These are phyloP conservation scores for Themeda triandra DNA, from an alignment of 176 grass and related monocot genomes.

Conservation along the genomic window DNA sequence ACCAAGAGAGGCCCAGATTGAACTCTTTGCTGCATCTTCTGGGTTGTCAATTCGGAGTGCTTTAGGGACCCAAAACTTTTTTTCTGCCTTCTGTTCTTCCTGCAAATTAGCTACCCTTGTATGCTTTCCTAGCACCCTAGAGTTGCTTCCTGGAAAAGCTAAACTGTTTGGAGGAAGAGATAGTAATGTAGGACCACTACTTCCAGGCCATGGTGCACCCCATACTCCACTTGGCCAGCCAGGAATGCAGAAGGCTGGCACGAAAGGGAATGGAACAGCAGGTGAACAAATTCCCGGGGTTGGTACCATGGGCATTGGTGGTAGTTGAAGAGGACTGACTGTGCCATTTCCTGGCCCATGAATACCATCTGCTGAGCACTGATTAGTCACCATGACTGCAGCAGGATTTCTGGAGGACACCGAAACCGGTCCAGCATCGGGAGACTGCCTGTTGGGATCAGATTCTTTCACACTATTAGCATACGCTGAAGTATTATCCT, in stretches of 20 bases:
- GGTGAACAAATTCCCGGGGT: constrained; percentile 31
- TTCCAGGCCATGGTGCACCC: constrained; percentile 44
- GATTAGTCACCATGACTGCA: constrained; percentile 34
- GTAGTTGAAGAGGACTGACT: neutral
- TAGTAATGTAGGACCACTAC: neutral
- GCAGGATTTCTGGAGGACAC: constrained; percentile 46
- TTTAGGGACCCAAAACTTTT: constrained; percentile 70
- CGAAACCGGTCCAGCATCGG: constrained; percentile 42
- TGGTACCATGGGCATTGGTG: constrained; percentile 2
- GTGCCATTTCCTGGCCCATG: constrained; percentile 17
- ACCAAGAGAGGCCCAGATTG: constrained; percentile 66
- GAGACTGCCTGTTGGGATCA: constrained; percentile 32
- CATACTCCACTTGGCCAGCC: constrained; percentile 58
- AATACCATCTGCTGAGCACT: constrained; percentile 17
- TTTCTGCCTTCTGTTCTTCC: constrained; percentile 42
- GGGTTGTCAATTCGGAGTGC: constrained; percentile 59
- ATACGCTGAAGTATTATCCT: constrained; percentile 34
- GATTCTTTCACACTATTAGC: constrained; percentile 28
- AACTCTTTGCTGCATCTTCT: constrained; percentile 70
- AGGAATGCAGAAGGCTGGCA: constrained; percentile 43
- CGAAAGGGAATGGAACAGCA: constrained; percentile 45
- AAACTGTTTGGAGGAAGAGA: constrained; percentile 41
- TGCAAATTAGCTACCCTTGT: constrained; percentile 53
- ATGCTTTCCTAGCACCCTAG: constrained; percentile 63
- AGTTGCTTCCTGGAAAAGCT: constrained; percentile 40